Evolutionary conservation across 1,284 basidiomycete genomes (phyloP), one percentile per base, ranked within the genome.

Genomic region (Leccinum pachyderme): DNA sequence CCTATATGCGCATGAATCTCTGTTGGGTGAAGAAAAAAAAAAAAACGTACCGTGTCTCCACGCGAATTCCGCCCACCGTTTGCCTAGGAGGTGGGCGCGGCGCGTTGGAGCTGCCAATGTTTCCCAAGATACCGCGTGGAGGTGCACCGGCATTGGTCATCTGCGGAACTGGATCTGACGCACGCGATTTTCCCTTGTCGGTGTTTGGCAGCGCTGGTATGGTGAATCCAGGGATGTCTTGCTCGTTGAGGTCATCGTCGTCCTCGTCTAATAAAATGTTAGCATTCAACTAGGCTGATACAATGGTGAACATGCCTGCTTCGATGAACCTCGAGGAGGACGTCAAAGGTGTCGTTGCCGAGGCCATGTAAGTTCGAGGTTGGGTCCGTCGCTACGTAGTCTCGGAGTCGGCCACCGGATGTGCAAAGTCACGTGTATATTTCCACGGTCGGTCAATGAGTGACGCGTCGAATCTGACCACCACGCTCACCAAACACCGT

Each of bases 241-340:
- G 86, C 63, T 92, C 89, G 71, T 91, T 85, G 49, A 89, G 70
- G 69, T 91, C 89, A 55, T 89, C 87, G 50, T 89, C 87, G 55
- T 91, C 90, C 54, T 91, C 87, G 76, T 70, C 63, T 70, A 47
- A 45, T 51, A 7, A 12, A 47, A 24, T 49, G 37, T 63, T 41
- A 61, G 47, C 9, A 25, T 35, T 54, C 44, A 12, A 12, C 3
- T 18, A 6, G 33, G 28, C 4, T 1, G 7, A 48, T 13, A 39
- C 13, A 5, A 46, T 2, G 7, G 12, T 6, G 8, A 25, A 54
- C 69, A 54, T 52, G 76, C 88, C 87, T 68, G 87, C 84, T 76
- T 86, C 85, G 57, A 90, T 90, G 61, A 88, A 91, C 63, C 84
- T 87, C 1, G 87, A 86, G 53, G 74, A 80, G 4, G 83, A 80